Percentiles rank a stretch among this genome's conserved stretches.
Conservation (phyloP, 2,329 filamentous ascomycete species). For the Fusarium newnesense region DNA sequence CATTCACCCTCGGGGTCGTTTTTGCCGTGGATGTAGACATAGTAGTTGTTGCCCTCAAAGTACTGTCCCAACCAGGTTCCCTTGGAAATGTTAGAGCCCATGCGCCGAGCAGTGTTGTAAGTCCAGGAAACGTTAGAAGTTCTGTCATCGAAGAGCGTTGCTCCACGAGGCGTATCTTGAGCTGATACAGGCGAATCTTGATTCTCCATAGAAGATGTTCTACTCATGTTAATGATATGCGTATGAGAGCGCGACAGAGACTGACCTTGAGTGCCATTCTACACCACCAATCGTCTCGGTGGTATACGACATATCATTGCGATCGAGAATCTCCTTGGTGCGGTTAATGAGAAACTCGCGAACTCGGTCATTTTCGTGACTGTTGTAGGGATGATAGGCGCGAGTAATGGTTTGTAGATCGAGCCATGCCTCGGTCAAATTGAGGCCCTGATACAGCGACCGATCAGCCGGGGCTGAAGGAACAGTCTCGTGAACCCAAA, state of each 20-base stretch:
- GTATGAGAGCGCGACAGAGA: background rate
- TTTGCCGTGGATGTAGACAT: conserved; percentile 88
- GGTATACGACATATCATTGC: conserved; percentile 64
- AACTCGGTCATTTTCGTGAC: conserved; percentile 81
- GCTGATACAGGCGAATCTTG: background rate
- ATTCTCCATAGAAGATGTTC: conserved; percentile 1
- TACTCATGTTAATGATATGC: conserved; percentile 11
- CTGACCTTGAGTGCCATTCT: conserved; percentile 43
- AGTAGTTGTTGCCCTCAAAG: conserved; percentile 92
- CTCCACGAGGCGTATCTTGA: conserved; percentile 43
- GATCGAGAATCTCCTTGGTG: conserved; percentile 74
- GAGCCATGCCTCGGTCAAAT: conserved; percentile 86
- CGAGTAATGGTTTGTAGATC: conserved; percentile 82
- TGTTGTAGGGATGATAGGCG: conserved; percentile 90
- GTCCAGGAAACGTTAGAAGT: conserved; percentile 79
- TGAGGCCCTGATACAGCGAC: conserved; percentile 68
- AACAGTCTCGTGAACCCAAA: conserved; percentile 80
- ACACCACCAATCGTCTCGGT: conserved; percentile 52
- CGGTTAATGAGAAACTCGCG: conserved; percentile 79
- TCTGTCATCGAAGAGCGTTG: conserved; percentile 82
- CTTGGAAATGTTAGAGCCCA: conserved; percentile 33
- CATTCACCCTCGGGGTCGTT: conserved; percentile 78
- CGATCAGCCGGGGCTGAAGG: conserved; percentile 68
- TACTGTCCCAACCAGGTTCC: conserved; percentile 68
- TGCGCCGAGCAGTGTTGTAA: conserved; percentile 34